Conservation (phyloP, 345 rosid species). For the Salix viminalis region DNA sequence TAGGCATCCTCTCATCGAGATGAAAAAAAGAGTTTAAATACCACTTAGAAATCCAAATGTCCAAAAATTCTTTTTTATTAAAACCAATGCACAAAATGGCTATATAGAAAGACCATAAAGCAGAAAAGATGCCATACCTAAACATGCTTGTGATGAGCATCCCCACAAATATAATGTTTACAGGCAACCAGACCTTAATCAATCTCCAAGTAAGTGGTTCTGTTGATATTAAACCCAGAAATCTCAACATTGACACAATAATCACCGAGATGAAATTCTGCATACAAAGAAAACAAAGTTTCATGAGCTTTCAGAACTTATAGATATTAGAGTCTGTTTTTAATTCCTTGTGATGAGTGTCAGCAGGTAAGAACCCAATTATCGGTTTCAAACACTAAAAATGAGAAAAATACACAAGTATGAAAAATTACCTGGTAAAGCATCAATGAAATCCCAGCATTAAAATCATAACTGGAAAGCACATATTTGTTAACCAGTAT, state of each 20-base stretch:
- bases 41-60: not conserved
- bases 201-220: conserved; percentile 83
- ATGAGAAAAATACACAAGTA: not conserved
- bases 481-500: conserved; percentile 90
- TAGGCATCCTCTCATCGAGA: not conserved
- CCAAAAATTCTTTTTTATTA: not conserved
- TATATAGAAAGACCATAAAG: not conserved
- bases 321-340: not conserved
- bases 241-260: conserved; percentile 63
- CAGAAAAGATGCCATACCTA: conserved; percentile 48
- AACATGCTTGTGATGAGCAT: conserved; percentile 99
- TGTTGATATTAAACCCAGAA: conserved; percentile 64
- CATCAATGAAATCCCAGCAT: conserved; percentile 94
- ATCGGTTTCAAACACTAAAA: not conserved
- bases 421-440: conserved; percentile 69
- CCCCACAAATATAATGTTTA: conserved; percentile 89
- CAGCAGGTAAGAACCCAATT: conserved; percentile 1
- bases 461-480: conserved; percentile 87
- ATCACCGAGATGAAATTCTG: conserved; percentile 92
- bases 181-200: conserved; percentile 94
- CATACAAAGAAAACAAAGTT: conserved; percentile 26
- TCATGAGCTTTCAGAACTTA: conserved; percentile 3
- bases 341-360: not conserved
- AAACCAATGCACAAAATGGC: not conserved
- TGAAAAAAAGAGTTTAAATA: not conserved